Evolutionary conservation across 2,329 filamentous ascomycete genomes (phyloP).

Genomic region (Mollisiaceae sp.): DNA sequence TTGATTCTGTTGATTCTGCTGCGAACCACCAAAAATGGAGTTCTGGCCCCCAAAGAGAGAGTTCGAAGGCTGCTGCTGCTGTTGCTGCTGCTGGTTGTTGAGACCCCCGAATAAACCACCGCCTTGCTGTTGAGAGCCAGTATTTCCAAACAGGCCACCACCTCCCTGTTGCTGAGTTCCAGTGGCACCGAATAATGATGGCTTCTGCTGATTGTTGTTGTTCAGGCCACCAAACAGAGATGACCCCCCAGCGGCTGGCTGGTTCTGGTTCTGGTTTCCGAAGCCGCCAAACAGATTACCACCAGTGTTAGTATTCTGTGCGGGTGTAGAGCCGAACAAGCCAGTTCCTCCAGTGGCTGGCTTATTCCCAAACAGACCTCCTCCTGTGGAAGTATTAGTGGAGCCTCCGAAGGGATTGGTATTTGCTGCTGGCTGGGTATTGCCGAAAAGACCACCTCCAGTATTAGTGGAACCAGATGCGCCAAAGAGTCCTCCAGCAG

Average conservation of each 20-base stretch:
- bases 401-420: slow-evolving; percentile 41
- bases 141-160: slow-evolving; percentile 48
- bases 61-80: slow-evolving; percentile 54
- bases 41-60: slow-evolving; percentile 65
- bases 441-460: slow-evolving; percentile 47
- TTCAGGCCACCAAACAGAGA: slow-evolving; percentile 56
- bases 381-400: slow-evolving; percentile 36
- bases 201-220: slow-evolving; percentile 59
- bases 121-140: slow-evolving; percentile 47
- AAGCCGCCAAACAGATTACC: slow-evolving; percentile 43
- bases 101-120: slow-evolving; percentile 46
- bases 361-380: slow-evolving; percentile 48
- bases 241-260: slow-evolving; percentile 46
- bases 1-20: slow-evolving; percentile 56
- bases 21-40: slow-evolving; percentile 65
- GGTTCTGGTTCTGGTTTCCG: slow-evolving; percentile 45
- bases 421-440: slow-evolving; percentile 39
- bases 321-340: slow-evolving; percentile 48
- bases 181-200: slow-evolving; percentile 44
- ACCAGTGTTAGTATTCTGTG: slow-evolving; percentile 47
- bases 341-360: slow-evolving; percentile 45
- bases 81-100: slow-evolving; percentile 38
- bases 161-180: background rate
- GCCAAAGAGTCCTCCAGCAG: slow-evolving; percentile 51
- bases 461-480: slow-evolving; percentile 37